These are phyloP conservation scores for Paracoccidioides brasiliensis DNA, from an alignment of 2,329 filamentous ascomycete genomes.

Conservation along the genomic window DNA sequence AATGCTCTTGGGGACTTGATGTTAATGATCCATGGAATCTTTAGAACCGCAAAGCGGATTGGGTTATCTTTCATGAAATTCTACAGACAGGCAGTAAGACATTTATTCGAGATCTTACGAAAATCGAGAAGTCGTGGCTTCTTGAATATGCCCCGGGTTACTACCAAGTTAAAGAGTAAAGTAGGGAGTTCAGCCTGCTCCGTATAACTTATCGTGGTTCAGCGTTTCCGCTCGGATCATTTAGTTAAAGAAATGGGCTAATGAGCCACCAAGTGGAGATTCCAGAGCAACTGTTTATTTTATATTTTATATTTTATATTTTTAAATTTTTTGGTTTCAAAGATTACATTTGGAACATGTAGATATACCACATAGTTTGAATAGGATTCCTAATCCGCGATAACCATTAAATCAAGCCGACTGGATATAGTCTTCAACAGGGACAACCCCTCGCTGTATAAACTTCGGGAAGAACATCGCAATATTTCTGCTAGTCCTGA, in stretches of 20 bases:
- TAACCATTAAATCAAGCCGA: neutral
- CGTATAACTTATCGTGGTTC: neutral
- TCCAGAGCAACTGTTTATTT: too few relatives aligned
- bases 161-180: constrained; percentile 45
- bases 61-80: constrained; percentile 91
- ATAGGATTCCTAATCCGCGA: neutral
- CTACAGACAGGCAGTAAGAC: constrained; percentile 80
- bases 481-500: neutral
- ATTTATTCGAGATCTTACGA: constrained; percentile 83
- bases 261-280: too few relatives aligned
- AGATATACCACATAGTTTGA: neutral
- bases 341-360: too few relatives aligned
- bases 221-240: neutral
- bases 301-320: too few relatives aligned
- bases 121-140: constrained; percentile 86
- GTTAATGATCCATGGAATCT: neutral
- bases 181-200: too few relatives aligned
- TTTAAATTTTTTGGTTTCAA: too few relatives aligned
- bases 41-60: constrained; percentile 79
- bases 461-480: too few relatives aligned
- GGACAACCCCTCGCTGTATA: too few relatives aligned
- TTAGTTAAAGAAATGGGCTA: neutral
- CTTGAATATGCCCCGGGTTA: constrained; percentile 77
- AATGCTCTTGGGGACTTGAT: neutral
- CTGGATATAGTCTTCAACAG: neutral